These are phyloP conservation scores for Bipolaris zeicola DNA, from an alignment of 2,329 filamentous ascomycete species.

Conservation along the genomic window DNA sequence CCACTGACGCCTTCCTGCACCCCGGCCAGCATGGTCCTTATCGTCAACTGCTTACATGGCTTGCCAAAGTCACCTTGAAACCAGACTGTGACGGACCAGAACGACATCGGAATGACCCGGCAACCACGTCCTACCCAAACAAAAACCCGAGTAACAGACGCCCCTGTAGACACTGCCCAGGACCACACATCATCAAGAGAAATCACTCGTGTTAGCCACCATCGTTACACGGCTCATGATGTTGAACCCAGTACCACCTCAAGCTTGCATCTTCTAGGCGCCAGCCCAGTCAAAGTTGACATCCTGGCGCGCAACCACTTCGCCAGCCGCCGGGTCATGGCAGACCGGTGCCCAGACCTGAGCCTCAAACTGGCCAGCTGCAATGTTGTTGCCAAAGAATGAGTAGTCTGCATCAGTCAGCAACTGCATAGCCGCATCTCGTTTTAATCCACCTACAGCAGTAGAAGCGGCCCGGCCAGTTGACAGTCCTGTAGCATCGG, in stretches of 20 bases:
- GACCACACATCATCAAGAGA: neutral
- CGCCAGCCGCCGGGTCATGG: slow-evolving; percentile 25
- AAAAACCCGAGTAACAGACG: neutral
- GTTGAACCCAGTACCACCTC: neutral
- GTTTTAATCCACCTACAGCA: slow-evolving; percentile 38
- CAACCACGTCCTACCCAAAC: neutral
- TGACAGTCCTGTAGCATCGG: slow-evolving; percentile 29
- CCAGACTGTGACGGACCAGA: neutral
- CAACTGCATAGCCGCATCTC: neutral
- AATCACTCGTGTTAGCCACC: neutral
- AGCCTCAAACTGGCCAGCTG: slow-evolving; percentile 32
- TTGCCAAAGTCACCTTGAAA: neutral
- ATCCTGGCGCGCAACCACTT: slow-evolving; percentile 23
- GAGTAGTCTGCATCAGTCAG: slow-evolving; percentile 40
- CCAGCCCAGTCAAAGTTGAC: slow-evolving; percentile 25
- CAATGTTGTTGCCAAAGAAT: slow-evolving; percentile 41
- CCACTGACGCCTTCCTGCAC: neutral
- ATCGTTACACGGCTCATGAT: slow-evolving; percentile 5
- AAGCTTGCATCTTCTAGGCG: slow-evolving; percentile 1
- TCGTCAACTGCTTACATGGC: neutral
- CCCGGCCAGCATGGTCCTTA: neutral
- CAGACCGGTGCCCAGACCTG: slow-evolving; percentile 44
- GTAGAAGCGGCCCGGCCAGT: slow-evolving; percentile 42
- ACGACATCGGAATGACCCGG: neutral
- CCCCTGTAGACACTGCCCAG: neutral